phyloP scores from a whole-genome alignment of 805 yeast species.

The Ogataea paraovalis region DNA sequence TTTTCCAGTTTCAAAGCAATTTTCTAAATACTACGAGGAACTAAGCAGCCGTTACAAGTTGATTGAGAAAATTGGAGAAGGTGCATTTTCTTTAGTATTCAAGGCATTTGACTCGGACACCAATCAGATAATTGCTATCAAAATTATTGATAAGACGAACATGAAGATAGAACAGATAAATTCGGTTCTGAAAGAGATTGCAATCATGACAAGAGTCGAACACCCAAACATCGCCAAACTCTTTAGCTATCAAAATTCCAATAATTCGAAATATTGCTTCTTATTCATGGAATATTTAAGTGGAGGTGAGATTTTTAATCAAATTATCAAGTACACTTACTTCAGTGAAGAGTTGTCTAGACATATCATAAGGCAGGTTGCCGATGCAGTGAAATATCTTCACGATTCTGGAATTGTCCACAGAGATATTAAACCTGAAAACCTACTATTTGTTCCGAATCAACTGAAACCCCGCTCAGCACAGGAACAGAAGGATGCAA shows the following conservation, averaged over 20 bases:
- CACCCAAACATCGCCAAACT: slow-evolving; percentile 62
- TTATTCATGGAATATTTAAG: slow-evolving; percentile 62
- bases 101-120: slow-evolving; percentile 52
- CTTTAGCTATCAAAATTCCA: slow-evolving; percentile 48
- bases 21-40: slow-evolving; percentile 24
- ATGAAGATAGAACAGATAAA: slow-evolving; percentile 49
- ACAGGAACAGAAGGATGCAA: slow-evolving; percentile 39
- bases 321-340: slow-evolving; percentile 73
- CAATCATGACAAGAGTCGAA: slow-evolving; percentile 61
- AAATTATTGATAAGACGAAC: slow-evolving; percentile 62
- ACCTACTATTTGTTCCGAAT: slow-evolving; percentile 59
- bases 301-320: slow-evolving; percentile 81
- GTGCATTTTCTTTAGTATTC: slow-evolving; percentile 87
- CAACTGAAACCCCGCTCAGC: slow-evolving; percentile 39
- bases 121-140: slow-evolving; percentile 59
- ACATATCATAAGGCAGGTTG: slow-evolving; percentile 70
- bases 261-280: slow-evolving; percentile 46
- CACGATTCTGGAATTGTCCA: slow-evolving; percentile 75
- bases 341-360: slow-evolving; percentile 69
- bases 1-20: slow-evolving; percentile 5
- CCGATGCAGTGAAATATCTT: slow-evolving; percentile 62
- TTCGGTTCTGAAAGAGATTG: slow-evolving; percentile 66
- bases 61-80: slow-evolving; percentile 57
- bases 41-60: slow-evolving; percentile 26
- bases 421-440: slow-evolving; percentile 81